A percentile compares a stretch with the other conserved stretches of the same genome.
phyloP scores from a whole-genome alignment of 1,284 basidiomycete species.

The Malassezia equina region DNA sequence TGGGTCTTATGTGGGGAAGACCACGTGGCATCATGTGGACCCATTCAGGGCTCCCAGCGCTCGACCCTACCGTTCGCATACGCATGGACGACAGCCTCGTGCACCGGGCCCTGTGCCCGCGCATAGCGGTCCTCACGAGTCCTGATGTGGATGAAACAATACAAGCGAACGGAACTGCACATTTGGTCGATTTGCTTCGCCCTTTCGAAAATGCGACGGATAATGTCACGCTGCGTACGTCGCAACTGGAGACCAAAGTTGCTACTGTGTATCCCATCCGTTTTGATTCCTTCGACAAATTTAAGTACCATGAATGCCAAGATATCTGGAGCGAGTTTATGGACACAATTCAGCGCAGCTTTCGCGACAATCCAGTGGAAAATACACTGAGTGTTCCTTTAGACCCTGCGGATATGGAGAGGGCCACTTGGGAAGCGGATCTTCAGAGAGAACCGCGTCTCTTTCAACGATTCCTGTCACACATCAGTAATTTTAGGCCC shows the following conservation, averaged over 20 bases:
- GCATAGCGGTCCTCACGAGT: conserved; percentile 35
- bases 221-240: conserved; percentile 33
- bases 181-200: conserved; percentile 32
- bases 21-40: conserved; percentile 2
- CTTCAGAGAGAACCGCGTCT: neutral
- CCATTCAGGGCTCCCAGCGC: too few species aligned
- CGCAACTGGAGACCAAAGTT: conserved; percentile 33
- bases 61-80: neutral
- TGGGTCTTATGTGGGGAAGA: neutral
- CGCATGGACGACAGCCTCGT: conserved; percentile 14
- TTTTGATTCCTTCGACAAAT: conserved; percentile 31
- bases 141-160: conserved; percentile 29
- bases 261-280: conserved; percentile 34
- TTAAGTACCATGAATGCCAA: conserved; percentile 3
- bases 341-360: conserved; percentile 8
- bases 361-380: neutral
- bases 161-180: conserved; percentile 24
- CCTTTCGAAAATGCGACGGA: conserved; percentile 29
- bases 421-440: neutral
- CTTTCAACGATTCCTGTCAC: conserved; percentile 23
- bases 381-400: conserved; percentile 23
- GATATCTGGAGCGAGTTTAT: neutral
- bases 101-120: conserved; percentile 34
- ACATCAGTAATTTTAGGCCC: conserved; percentile 6
- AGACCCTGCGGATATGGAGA: neutral